Base-by-base conservation (phyloP, 169 alveolate genomes). In the Plasmodium gonderi region DNA sequence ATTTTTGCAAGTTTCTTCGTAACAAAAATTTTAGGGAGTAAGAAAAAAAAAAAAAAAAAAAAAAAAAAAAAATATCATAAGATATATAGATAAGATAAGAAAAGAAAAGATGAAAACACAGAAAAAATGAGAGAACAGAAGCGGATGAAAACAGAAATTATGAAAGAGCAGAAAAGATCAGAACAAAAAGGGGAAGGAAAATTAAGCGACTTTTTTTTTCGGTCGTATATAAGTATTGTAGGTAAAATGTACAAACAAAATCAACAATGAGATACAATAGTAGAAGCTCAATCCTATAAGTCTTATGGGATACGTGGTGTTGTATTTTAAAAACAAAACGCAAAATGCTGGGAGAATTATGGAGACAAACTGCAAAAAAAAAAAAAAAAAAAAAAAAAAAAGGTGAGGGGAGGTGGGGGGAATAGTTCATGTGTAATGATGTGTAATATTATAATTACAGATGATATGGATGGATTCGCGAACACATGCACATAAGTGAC, bases 231-330 rank as follows among this genome's bases (percentile, higher is more conserved):
- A 94, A 1, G 95, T 75, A 20, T 82, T 80, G 69, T 79, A 64
- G 51, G 95, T 45, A 74, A 94, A 94, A 44, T 92, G 83, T 11
- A 12, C 54, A 83, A 94, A 94, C 78, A 94, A 92, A 47, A 91
- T 44, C 42, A 91, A 80, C 79, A 94, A 79, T 38, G 95, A 51
- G 2, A 90, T 44, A 23, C 94, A 89, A 42, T 94, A 94, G 78
- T 67, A 67, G 76, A 91, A 76, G 60, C 95, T 90, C 33, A 91
- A 78, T 9, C 69, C 89, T 31, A 93, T 47, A 38, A 94, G 65
- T 17, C 95, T 79, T 38, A 29, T 54, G 33, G 96, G 96, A 38
- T 94, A 91, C 1, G 38, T 64, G 76, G 90, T 69, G 33, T 65
- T 51, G 20, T 90, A 90, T 47, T 90, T 91, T 14, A 54, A 54